These are phyloP conservation scores for Morella rubra DNA, from an alignment of 306 rosid genomes.

Conservation along the genomic window DNA sequence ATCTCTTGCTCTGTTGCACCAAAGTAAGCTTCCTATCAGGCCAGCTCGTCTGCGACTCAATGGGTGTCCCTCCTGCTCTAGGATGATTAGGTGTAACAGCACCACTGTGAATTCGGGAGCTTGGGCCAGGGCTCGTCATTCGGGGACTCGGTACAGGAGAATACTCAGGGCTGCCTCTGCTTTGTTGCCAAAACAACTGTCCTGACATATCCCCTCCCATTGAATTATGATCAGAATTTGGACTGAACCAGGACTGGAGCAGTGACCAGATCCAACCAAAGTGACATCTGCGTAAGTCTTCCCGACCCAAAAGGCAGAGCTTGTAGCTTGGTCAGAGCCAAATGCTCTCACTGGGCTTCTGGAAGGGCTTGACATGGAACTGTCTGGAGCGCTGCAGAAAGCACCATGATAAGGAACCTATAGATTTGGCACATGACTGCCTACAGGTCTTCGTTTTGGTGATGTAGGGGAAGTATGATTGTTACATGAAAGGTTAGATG, in stretches of 20 bases:
- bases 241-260: slow-evolving; percentile 99
- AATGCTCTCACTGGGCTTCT: slow-evolving; percentile 65
- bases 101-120: slow-evolving; percentile 98
- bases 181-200: slow-evolving; percentile 62
- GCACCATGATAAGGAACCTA: slow-evolving; percentile 83
- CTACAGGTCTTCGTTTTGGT: slow-evolving; percentile 75
- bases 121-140: slow-evolving; percentile 80
- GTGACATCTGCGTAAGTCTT: slow-evolving; percentile 51
- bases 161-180: slow-evolving; percentile 70
- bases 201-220: slow-evolving; percentile 98
- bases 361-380: slow-evolving; percentile 76
- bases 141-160: slow-evolving; percentile 65
- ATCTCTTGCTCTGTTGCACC: slow-evolving; percentile 82
- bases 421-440: slow-evolving; percentile 82
- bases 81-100: slow-evolving; percentile 98
- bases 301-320: slow-evolving; percentile 55
- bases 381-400: slow-evolving; percentile 86
- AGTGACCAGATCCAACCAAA: slow-evolving; percentile 79
- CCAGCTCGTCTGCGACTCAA: slow-evolving; percentile 71
- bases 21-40: slow-evolving; percentile 86
- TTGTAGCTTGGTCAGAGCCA: slow-evolving; percentile 54
- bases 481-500: slow-evolving; percentile 49
- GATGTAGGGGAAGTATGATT: slow-evolving; percentile 55
- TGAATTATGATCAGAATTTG: slow-evolving; percentile 95
- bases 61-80: slow-evolving; percentile 68